phyloP scores from a whole-genome alignment of 345 rosid species.

The Hevea brasiliensis region DNA sequence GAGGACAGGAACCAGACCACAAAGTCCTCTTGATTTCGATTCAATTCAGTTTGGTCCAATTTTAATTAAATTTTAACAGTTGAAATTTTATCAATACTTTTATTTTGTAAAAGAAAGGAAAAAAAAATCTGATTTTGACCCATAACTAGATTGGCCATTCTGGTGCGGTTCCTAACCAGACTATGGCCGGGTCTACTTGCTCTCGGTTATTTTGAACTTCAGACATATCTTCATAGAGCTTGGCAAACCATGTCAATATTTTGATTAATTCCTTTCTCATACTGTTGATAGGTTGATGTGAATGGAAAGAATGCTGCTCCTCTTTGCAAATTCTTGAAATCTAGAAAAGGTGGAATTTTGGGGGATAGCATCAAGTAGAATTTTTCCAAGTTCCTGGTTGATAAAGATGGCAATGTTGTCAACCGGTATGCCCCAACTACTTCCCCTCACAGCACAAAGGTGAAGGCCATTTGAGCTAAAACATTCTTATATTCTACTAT shows the following conservation, averaged over 20 bases:
- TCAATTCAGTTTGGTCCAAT: too few species aligned
- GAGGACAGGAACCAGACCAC: too few species aligned
- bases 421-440: slow-evolving; percentile 95
- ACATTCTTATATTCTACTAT: neutral
- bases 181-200: too few species aligned
- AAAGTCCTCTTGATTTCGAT: too few species aligned
- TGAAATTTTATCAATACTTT: too few species aligned
- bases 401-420: slow-evolving; percentile 69
- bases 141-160: too few species aligned
- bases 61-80: too few species aligned
- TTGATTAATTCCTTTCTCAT: neutral
- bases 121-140: too few species aligned
- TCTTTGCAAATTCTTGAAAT: slow-evolving; percentile 77
- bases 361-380: slow-evolving; percentile 86
- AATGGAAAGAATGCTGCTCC: slow-evolving; percentile 77
- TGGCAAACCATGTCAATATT: neutral
- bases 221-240: neutral
- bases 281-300: slow-evolving; percentile 66
- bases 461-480: slow-evolving; percentile 20
- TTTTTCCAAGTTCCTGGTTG: slow-evolving; percentile 78
- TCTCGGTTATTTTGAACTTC: neutral
- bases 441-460: slow-evolving; percentile 91
- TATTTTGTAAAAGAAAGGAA: too few species aligned
- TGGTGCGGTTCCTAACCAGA: too few species aligned
- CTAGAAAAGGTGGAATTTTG: slow-evolving; percentile 74